A percentile compares a stretch with the other conserved stretches of the same genome.
phyloP scores from a whole-genome alignment of 352 stramenopile genomes.

The Globisporangium emineosum region DNA sequence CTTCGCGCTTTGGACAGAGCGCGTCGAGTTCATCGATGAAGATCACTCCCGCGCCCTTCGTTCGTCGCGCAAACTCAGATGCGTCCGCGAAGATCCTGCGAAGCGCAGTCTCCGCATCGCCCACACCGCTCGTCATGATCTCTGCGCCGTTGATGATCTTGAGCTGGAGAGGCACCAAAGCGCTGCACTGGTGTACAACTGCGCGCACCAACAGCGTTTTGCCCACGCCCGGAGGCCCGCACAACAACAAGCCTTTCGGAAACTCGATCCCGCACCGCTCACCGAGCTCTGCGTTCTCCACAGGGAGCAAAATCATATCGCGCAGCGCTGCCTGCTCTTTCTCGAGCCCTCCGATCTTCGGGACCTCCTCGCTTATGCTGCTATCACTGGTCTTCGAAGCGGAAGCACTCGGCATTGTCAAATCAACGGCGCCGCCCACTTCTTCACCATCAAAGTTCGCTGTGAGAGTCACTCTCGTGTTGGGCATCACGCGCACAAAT shows the following conservation, averaged over 20 bases:
- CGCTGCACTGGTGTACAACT: slow-evolving; percentile 53
- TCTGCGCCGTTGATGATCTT: slow-evolving; percentile 79
- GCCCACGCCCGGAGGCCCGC: slow-evolving; percentile 71
- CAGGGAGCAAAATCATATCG: slow-evolving; percentile 70
- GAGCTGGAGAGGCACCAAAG: slow-evolving; percentile 46
- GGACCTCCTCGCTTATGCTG: neutral
- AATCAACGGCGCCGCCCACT: neutral
- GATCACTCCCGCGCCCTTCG: slow-evolving; percentile 62
- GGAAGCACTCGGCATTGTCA: slow-evolving; percentile 5
- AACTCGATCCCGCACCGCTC: slow-evolving; percentile 44
- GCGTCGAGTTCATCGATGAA: slow-evolving; percentile 97
- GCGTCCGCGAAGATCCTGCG: slow-evolving; percentile 55
- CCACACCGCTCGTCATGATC: slow-evolving; percentile 70
- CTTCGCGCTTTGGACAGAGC: slow-evolving; percentile 91
- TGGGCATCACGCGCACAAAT: slow-evolving; percentile 34
- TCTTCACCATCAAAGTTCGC: neutral
- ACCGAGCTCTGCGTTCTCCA: slow-evolving; percentile 34
- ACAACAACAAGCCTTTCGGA: slow-evolving; percentile 69
- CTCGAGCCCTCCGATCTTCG: slow-evolving; percentile 62
- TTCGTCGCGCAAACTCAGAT: slow-evolving; percentile 21
- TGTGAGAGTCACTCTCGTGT: slow-evolving; percentile 54
- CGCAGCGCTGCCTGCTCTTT: slow-evolving; percentile 52
- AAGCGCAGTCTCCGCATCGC: slow-evolving; percentile 65
- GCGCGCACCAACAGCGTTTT: slow-evolving; percentile 82
- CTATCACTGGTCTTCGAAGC: neutral